Evolutionary conservation across 164 flowering plant genomes (phyloP), one percentile per base, ranked within the genome.

Genomic region (grape (Vitis vinifera)): DNA sequence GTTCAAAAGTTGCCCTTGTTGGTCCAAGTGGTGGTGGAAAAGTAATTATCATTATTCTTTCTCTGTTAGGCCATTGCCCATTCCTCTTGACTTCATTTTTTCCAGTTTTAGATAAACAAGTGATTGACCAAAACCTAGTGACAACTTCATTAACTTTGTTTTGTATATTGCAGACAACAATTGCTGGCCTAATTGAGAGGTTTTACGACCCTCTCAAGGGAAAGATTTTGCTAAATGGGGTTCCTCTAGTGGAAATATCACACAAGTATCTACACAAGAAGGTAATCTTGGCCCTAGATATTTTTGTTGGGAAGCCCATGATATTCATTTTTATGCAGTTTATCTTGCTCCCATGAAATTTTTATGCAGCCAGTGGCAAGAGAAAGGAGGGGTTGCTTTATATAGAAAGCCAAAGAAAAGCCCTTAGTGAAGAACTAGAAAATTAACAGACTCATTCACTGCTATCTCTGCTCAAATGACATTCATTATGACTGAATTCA

Each of bases 11-110:
- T 76, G 99, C 98, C 48, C 94, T 96, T 66, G 99, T 96, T 74
- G 99, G 99, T 60, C 99, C 99, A 65, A 96, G 97, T 70, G 99
- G 99, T 68, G 98, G 99, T 29, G 99, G 98, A 77, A 93, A 93
- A 77, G 99, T 96, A 84, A 76, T 55, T 17, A 13, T n/a, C 15
- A 66, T 30, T 1, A 27, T 37, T 9, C 17, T 66, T 9, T 60
- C 23, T 59, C 10, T 47, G 47, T 37, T 51, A 17, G 13, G 52
- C 19, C 11, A 65, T 10, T 65, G 19, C 23, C 55, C n/a, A 55
- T 59, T 19, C 5, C 55, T 37, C 13, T 17, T 60, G 19, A 55
- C 10, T 15, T 49, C 66, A 44, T 68, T 31, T 31, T 59, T 73
- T 48, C 72, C 4, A 69, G 29, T 19, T 16, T 71, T 9, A 37